These are phyloP conservation scores for Hypoxylon sp. DNA, from an alignment of 2,329 filamentous ascomycete genomes.

Conservation along the genomic window DNA sequence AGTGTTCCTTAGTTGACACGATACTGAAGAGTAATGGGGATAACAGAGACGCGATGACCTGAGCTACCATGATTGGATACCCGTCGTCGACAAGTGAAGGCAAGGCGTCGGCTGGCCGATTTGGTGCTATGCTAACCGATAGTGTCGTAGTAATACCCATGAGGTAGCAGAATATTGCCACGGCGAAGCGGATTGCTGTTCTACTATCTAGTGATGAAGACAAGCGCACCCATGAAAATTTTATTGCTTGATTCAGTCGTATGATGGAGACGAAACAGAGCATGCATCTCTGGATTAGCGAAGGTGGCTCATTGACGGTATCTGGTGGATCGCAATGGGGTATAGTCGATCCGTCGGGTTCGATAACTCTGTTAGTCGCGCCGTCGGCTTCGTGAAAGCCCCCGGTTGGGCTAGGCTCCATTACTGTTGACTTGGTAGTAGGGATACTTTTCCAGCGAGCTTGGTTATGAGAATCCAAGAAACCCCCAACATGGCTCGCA, in stretches of 20 bases:
- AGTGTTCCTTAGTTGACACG: slow-evolving; percentile 21
- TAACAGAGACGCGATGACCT: slow-evolving; percentile 28
- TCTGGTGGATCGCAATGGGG: not conserved
- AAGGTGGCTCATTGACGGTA: not conserved
- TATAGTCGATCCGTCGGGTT: not conserved
- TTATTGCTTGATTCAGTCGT: not conserved
- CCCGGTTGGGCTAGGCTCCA: not conserved
- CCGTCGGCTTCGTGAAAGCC: not conserved
- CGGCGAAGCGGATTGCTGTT: slow-evolving; percentile 22
- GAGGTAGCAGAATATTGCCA: slow-evolving; percentile 24
- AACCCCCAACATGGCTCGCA: no score
- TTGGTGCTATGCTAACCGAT: slow-evolving; percentile 15
- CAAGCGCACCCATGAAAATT: not conserved
- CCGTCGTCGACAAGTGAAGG: slow-evolving; percentile 20
- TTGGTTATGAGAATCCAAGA: no score
- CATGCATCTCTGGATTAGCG: not conserved
- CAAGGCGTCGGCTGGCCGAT: slow-evolving; percentile 12
- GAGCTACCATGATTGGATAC: slow-evolving; percentile 32
- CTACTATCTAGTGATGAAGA: slow-evolving; percentile 3
- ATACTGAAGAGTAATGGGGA: slow-evolving; percentile 29
- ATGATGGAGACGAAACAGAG: no score
- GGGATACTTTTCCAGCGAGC: no score
- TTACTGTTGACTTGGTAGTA: not conserved
- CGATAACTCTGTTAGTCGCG: not conserved
- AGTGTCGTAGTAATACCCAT: slow-evolving; percentile 18